Evolutionary conservation across 2,329 filamentous ascomycete genomes (phyloP).

Genomic region (Ophiostoma pallidulum): DNA sequence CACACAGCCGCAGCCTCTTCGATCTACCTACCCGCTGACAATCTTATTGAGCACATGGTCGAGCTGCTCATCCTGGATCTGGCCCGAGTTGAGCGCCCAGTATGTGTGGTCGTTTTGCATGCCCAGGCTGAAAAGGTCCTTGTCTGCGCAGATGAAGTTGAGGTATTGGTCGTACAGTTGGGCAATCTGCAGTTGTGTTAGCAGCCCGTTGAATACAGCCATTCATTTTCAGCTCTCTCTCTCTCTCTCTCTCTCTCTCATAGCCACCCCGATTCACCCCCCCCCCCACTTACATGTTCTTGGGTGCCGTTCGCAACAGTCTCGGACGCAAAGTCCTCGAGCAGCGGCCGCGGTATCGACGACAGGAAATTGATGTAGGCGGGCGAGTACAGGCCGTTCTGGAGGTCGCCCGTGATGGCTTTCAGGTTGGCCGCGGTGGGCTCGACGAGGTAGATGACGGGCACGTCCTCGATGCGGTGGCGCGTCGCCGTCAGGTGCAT

Average conservation of each 20-base stretch:
- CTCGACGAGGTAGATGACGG: slow-evolving; percentile 92
- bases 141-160: slow-evolving; percentile 94
- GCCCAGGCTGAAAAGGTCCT: slow-evolving; percentile 87
- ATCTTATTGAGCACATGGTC: slow-evolving; percentile 83
- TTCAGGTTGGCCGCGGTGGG: slow-evolving; percentile 74
- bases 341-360: slow-evolving; percentile 76
- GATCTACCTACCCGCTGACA: slow-evolving; percentile 57
- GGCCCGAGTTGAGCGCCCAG: slow-evolving; percentile 89
- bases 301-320: slow-evolving; percentile 77
- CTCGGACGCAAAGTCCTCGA: slow-evolving; percentile 90
- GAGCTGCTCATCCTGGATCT: slow-evolving; percentile 81
- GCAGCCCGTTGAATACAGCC: not conserved
- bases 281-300: slow-evolving; percentile 35
- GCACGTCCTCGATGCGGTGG: slow-evolving; percentile 91
- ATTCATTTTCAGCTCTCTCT: not conserved
- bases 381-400: slow-evolving; percentile 80
- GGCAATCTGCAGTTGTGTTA: slow-evolving; percentile 51
- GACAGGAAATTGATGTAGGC: slow-evolving; percentile 97
- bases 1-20: not conserved
- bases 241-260: no score
- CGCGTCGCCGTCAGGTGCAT: slow-evolving; percentile 75
- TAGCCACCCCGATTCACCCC: no score
- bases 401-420: slow-evolving; percentile 73
- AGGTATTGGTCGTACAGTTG: slow-evolving; percentile 95
- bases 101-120: slow-evolving; percentile 88